Evolutionary conservation across 2,329 filamentous ascomycete species (phyloP), one percentile per base, ranked within the genome.

Genomic region (Apiospora saccharicola): DNA sequence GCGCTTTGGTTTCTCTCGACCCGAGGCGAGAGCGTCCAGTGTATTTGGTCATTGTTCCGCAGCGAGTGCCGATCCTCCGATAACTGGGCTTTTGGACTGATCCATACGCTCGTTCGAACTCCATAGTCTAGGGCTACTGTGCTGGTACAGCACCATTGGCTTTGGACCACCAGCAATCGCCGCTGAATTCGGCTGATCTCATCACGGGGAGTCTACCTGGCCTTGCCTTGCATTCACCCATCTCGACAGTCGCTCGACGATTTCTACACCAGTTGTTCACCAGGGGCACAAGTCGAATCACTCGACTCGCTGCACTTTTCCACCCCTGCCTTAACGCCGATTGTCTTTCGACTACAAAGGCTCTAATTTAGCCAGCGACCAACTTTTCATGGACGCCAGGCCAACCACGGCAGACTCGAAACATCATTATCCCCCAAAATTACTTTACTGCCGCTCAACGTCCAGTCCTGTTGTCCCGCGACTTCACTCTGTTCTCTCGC

Each of bases 331-430:
- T 64, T 64, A 41, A 64, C 57, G 57, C 57, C 57, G 57, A 37
- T 64, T 64, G 57, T 64, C 57, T 64, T 37, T 30, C 67, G 26
- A 37, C 67, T 16, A 69, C 67, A 69, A 69, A 69, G 44, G 47
- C 67, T 70, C 61, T 70, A 41, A 26, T 34, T 51, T 61, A 70
- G 49, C 47, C 69, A 43, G 76, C 76, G 76, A 74, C 76, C 74
- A 78, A 80, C 78, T 80, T 78, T 86, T 85, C 83, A 88, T 88
- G 86, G 86, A 87, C 82, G 82, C 84, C 81, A 85, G 83, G 82
- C 82, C 85, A 78, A 82, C 84, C 75, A 82, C 85, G 80, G 83
- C 84, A 81, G 85, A 87, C 81, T 80, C 84, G 73, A 84, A 85
- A 77, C 85, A 86, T 84, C 81, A 78, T 79, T 87, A 86, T 77